Conservation (phyloP, 108 stramenopile genomes). For the Cylindrotheca fusiformis region DNA sequence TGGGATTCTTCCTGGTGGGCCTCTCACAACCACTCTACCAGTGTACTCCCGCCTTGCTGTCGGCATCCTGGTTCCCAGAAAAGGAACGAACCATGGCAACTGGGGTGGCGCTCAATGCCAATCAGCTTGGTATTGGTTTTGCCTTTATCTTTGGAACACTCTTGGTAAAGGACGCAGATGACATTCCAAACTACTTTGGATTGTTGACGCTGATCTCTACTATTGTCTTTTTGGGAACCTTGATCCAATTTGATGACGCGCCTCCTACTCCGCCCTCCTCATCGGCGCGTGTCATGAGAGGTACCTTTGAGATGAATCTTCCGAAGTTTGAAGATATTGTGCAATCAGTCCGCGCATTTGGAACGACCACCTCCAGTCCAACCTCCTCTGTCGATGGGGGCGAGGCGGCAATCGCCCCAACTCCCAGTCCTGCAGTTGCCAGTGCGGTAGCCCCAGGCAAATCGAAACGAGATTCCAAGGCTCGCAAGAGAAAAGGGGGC, state of each 20-base stretch:
- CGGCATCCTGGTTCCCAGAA: slow-evolving; percentile 83
- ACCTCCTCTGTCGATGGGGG: background rate
- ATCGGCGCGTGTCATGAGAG: slow-evolving; percentile 55
- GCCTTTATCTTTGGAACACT: slow-evolving; percentile 87
- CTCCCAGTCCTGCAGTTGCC: background rate
- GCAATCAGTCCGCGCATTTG: slow-evolving; percentile 23
- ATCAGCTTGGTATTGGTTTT: slow-evolving; percentile 87
- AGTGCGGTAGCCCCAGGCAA: too few relatives aligned
- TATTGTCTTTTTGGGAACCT: slow-evolving; percentile 66
- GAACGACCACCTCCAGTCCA: slow-evolving; percentile 10
- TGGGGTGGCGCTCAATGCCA: slow-evolving; percentile 84
- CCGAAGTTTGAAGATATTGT: slow-evolving; percentile 40
- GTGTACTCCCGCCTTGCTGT: slow-evolving; percentile 77
- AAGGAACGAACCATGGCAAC: slow-evolving; percentile 89
- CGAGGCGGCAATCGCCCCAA: background rate
- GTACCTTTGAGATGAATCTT: slow-evolving; percentile 61
- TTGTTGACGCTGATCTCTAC: slow-evolving; percentile 69
- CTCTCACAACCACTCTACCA: slow-evolving; percentile 82
- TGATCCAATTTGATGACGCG: slow-evolving; percentile 88
- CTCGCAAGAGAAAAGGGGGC: slow-evolving; percentile 2
- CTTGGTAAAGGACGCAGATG: slow-evolving; percentile 59
- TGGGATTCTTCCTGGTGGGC: slow-evolving; percentile 87
- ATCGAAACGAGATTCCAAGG: background rate
- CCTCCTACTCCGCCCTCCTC: slow-evolving; percentile 84
- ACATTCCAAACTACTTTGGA: slow-evolving; percentile 80